Percentiles rank a stretch among this genome's conserved stretches.
Conservation (phyloP, 331 rosid species). For the Acacia concinna region DNA sequence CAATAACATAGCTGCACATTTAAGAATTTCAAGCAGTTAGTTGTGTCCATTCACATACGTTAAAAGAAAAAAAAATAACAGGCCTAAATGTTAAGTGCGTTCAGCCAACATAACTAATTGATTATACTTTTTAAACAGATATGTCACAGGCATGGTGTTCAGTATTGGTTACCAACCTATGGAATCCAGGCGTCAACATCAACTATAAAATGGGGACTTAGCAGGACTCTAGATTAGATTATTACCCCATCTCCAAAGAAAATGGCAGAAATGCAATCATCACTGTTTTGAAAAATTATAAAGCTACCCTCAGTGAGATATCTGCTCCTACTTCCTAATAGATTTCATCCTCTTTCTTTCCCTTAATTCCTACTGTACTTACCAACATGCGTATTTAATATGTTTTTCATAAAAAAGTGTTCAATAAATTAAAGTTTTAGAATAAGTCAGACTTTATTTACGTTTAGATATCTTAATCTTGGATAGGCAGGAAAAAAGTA, state of each 20-base stretch:
- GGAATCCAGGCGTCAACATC: not conserved
- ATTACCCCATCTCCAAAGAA: not conserved
- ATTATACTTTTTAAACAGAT: slow-evolving; percentile 11
- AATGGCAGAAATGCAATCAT: not conserved
- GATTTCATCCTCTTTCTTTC: not conserved
- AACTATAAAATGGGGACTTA: not conserved
- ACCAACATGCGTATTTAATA: not conserved
- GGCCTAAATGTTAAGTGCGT: slow-evolving; percentile 10
- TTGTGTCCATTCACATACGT: slow-evolving; percentile 8
- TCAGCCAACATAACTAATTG: not conserved
- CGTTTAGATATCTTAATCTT: not conserved
- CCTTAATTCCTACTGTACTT: not conserved
- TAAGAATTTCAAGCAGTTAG: slow-evolving; percentile 14
- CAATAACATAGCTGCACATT: slow-evolving; percentile 85
- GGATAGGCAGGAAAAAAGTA: not conserved
- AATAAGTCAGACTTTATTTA: not conserved
- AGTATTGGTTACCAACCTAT: not conserved
- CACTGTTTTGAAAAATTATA: not conserved
- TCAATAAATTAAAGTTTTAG: not conserved
- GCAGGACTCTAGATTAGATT: not conserved
- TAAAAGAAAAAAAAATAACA: slow-evolving; percentile 1
- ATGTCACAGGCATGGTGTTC: slow-evolving; percentile 1
- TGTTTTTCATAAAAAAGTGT: not conserved
- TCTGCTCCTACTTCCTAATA: not conserved
- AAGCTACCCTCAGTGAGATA: not conserved